These are phyloP conservation scores for Tulasnella sp. DNA, from an alignment of 768 basidiomycete genomes.

Conservation along the genomic window DNA sequence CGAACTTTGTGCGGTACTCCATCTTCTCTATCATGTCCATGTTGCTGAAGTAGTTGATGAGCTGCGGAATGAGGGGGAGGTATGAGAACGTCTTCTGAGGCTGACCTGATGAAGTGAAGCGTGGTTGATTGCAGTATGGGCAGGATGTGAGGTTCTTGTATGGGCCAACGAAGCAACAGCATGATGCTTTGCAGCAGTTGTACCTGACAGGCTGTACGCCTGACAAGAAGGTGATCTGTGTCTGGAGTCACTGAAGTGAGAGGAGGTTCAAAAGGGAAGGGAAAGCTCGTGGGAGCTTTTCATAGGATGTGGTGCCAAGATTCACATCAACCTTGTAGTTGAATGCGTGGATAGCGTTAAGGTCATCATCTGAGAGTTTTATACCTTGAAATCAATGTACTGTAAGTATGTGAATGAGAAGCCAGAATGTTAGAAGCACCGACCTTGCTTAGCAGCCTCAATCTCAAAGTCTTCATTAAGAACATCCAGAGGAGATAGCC, in stretches of 20 bases:
- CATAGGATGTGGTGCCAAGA: too few species aligned
- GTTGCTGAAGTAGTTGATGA: constrained; percentile 24
- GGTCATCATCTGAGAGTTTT: too few species aligned
- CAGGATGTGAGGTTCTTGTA: too few species aligned
- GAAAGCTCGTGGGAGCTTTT: too few species aligned
- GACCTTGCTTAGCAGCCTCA: neutral
- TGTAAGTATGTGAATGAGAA: too few species aligned
- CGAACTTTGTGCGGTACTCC: too few species aligned
- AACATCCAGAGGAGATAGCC: too few species aligned
- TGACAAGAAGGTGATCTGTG: neutral
- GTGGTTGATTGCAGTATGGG: constrained; percentile 23
- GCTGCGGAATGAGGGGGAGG: constrained; percentile 31
- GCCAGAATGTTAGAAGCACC: neutral
- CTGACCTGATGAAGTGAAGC: constrained; percentile 24
- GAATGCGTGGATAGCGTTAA: neutral
- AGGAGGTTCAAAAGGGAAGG: too few species aligned
- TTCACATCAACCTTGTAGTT: constrained; percentile 11
- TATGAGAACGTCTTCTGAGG: constrained; percentile 29
- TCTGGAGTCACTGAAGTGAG: constrained; percentile 2
- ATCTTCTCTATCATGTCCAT: too few species aligned
- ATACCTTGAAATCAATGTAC: too few species aligned
- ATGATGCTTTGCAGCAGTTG: constrained; percentile 37
- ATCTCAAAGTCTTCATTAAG: too few species aligned
- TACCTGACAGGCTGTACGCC: constrained; percentile 24
- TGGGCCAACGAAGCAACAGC: constrained; percentile 32